These are phyloP conservation scores for Bipolaris cookei DNA, from an alignment of 2,329 filamentous ascomycete genomes.

Conservation along the genomic window DNA sequence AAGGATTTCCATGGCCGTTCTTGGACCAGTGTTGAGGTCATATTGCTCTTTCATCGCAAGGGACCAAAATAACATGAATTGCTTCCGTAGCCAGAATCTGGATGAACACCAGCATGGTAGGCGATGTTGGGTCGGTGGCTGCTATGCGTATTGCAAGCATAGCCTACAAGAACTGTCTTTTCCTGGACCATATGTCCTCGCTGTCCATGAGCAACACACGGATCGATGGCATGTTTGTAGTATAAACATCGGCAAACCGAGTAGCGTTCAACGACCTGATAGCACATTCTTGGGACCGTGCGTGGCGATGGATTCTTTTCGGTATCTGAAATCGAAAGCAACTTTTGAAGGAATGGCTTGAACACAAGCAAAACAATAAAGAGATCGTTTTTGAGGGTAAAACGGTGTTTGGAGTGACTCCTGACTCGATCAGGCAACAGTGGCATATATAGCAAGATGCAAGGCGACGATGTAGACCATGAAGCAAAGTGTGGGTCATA, in stretches of 20 bases:
- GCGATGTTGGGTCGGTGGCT: slow-evolving; percentile 33
- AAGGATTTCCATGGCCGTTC: not conserved
- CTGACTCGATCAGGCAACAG: slow-evolving; percentile 26
- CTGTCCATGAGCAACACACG: slow-evolving; percentile 76
- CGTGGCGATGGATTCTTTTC: not conserved
- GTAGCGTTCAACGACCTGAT: slow-evolving; percentile 84
- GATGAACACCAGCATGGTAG: slow-evolving; percentile 29
- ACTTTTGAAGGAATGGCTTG: not conserved
- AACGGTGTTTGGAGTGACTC: slow-evolving; percentile 19
- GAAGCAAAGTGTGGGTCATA: slow-evolving; percentile 33
- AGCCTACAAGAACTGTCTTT: slow-evolving; percentile 81
- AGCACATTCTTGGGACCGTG: slow-evolving; percentile 69
- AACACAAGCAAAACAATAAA: slow-evolving; percentile 22
- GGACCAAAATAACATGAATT: slow-evolving; percentile 25
- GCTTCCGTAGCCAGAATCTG: slow-evolving; percentile 43
- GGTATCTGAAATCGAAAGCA: not conserved
- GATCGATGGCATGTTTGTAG: slow-evolving; percentile 84
- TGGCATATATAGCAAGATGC: slow-evolving; percentile 45
- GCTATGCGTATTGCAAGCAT: slow-evolving; percentile 70
- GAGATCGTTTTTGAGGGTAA: slow-evolving; percentile 17
- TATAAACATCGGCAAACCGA: slow-evolving; percentile 87
- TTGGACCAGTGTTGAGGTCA: not conserved
- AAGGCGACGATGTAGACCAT: slow-evolving; percentile 26
- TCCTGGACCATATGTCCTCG: slow-evolving; percentile 74
- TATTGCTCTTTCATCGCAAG: slow-evolving; percentile 17